Conservation (phyloP, 2,329 filamentous ascomycete species). For the Thielaviopsis euricoi region DNA sequence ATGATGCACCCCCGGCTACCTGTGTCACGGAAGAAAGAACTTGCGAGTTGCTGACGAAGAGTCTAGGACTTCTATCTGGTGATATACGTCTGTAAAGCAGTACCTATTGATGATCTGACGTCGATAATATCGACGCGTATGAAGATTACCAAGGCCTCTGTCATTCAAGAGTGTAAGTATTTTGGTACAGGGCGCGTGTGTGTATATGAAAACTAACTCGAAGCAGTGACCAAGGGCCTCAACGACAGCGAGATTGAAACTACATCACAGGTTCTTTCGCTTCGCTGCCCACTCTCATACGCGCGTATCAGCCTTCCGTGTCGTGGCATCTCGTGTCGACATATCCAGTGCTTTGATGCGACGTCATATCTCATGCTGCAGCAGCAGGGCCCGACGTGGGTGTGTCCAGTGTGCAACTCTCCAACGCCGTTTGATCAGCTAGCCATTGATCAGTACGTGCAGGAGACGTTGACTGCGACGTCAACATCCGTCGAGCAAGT, state of each 20-base stretch:
- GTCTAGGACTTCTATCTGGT: constrained; percentile 54
- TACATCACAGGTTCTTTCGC: constrained; percentile 71
- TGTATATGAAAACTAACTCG: not conserved
- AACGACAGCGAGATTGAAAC: constrained; percentile 80
- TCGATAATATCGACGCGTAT: constrained; percentile 46
- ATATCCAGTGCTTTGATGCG: constrained; percentile 91
- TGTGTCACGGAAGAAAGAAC: constrained; percentile 6
- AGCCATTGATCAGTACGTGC: constrained; percentile 77
- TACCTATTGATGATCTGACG: constrained; percentile 56
- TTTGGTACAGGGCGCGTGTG: not conserved
- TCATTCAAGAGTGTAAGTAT: constrained; percentile 65
- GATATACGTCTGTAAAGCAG: constrained; percentile 58
- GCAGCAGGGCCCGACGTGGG: constrained; percentile 91
- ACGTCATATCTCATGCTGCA: constrained; percentile 84
- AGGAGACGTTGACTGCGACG: constrained; percentile 68
- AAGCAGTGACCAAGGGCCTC: constrained; percentile 59
- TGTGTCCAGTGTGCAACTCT: constrained; percentile 88
- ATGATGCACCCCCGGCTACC: constrained; percentile 16
- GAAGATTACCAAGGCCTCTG: constrained; percentile 63
- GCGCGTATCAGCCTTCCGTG: constrained; percentile 67
- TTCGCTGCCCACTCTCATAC: constrained; percentile 86
- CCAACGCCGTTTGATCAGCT: constrained; percentile 63
- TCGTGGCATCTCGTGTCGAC: constrained; percentile 62
- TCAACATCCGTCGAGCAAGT: constrained; percentile 61
- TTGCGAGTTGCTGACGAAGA: constrained; percentile 11